phyloP scores from a whole-genome alignment of 108 stramenopile genomes.

The Pseudonitzschia pungens region DNA sequence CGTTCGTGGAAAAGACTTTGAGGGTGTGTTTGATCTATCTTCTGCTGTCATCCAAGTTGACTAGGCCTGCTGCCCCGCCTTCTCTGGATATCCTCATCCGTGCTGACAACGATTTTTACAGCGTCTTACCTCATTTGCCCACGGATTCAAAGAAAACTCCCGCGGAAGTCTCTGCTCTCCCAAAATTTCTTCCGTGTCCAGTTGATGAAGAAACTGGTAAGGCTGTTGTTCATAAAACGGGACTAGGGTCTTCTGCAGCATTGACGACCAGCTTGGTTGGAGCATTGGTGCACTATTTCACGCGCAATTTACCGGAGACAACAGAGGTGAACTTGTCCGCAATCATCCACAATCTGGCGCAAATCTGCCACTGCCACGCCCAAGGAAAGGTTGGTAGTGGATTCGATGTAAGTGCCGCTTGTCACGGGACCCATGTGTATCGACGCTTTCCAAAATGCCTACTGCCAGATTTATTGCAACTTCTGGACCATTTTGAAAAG shows the following conservation, averaged over 20 bases:
- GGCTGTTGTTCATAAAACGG: slow-evolving; percentile 86
- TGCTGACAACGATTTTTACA: slow-evolving; percentile 98
- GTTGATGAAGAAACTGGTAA: slow-evolving; percentile 43
- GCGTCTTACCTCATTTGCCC: slow-evolving; percentile 68
- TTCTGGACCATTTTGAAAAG: slow-evolving; percentile 36
- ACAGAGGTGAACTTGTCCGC: neutral
- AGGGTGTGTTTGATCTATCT: slow-evolving; percentile 67
- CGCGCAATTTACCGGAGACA: slow-evolving; percentile 3
- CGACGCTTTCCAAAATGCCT: slow-evolving; percentile 68
- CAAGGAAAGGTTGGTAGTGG: slow-evolving; percentile 98
- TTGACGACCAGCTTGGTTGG: slow-evolving; percentile 89
- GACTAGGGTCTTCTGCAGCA: slow-evolving; percentile 92
- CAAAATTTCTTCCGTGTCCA: slow-evolving; percentile 80
- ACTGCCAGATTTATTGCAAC: slow-evolving; percentile 60
- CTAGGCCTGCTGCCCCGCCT: neutral
- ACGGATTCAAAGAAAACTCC: slow-evolving; percentile 49
- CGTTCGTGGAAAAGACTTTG: slow-evolving; percentile 84
- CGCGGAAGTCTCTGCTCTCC: slow-evolving; percentile 59
- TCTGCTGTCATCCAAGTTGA: neutral
- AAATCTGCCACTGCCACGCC: slow-evolving; percentile 91
- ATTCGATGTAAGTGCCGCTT: slow-evolving; percentile 93
- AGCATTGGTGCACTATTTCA: slow-evolving; percentile 48
- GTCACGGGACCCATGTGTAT: slow-evolving; percentile 89
- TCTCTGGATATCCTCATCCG: slow-evolving; percentile 70
- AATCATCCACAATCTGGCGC: slow-evolving; percentile 86